Conservation (phyloP, 495 filamentous ascomycete species). For the Amorphotheca resinae region DNA sequence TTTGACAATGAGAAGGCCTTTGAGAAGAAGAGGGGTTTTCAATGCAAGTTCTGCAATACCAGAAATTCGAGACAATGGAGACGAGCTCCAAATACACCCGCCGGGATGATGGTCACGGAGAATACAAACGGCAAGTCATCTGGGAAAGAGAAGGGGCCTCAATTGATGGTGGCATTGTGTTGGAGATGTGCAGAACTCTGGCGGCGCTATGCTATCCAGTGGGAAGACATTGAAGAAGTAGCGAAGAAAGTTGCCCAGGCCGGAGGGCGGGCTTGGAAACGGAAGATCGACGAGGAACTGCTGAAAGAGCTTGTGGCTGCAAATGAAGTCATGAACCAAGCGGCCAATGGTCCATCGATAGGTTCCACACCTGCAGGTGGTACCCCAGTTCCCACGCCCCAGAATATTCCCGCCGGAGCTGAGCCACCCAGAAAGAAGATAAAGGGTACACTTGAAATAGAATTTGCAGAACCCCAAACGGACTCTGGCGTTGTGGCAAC, state of each 20-base stretch:
- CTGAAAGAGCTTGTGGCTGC: constrained; percentile 57
- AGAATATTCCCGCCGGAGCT: constrained; percentile 9
- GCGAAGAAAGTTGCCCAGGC: constrained; percentile 75
- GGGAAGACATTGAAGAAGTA: constrained; percentile 89
- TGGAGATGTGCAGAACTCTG: constrained; percentile 81
- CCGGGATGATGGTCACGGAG: constrained; percentile 56
- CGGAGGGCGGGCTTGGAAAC: constrained; percentile 77
- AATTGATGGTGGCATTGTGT: constrained; percentile 75
- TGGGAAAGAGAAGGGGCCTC: constrained; percentile 59
- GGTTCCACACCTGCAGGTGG: constrained; percentile 12
- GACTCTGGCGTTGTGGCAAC: constrained; percentile 16
- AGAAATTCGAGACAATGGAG: constrained; percentile 81
- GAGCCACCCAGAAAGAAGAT: constrained; percentile 45
- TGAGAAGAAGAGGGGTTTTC: constrained; percentile 65
- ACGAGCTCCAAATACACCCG: constrained; percentile 63
- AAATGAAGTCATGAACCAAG: constrained; percentile 34
- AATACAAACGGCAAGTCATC: constrained; percentile 51
- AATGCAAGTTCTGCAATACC: constrained; percentile 87
- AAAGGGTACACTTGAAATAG: constrained; percentile 29
- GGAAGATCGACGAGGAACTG: constrained; percentile 82
- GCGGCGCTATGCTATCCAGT: constrained; percentile 90
- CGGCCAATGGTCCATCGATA: neutral
- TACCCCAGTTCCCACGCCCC: constrained; percentile 14
- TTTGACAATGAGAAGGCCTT: constrained; percentile 84
- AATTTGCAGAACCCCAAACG: constrained; percentile 20